Base-by-base conservation (phyloP, 345 rosid genomes). In the Heritiera fomes region DNA sequence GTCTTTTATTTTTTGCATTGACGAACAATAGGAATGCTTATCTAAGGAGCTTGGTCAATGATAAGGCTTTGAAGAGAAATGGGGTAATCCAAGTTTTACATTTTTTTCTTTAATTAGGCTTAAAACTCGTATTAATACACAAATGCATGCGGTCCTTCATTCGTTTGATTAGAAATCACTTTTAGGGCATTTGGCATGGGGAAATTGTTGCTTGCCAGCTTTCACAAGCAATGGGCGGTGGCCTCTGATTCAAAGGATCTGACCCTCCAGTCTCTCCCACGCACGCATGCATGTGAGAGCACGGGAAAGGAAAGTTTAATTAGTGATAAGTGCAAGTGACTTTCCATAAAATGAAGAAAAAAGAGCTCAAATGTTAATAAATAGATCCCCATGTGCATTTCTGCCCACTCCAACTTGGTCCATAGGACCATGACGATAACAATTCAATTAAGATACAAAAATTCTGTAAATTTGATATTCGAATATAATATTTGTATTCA, bases 191-290 rank as follows among this genome's bases (percentile, higher is more conserved):
- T 47, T 32, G 62, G 13, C 61, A 0, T 0, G 32, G 61, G 20
- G 61, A 10, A 50, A 58, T 20, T 11, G 52, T 58, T 13, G n/a
- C 52, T 32, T 56, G 40, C 50, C 79, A 76, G 28, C 71, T 46
- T 74, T 74, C 34, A 30, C 58, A 70, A 70, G 10, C 52, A 9
- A 41, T 15, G 56, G 59, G 74, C 58, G 55, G 74, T 70, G 74
- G 38, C 45, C 56, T 20, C 56, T 20, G 73, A 69, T 23, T n/a
- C 74, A 70, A 49, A 23, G 49, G 59, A 2, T 18, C 66, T 11
- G 0, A 47, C 8, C 32, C 73, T 6, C 32, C 10, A 67, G 4
- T 43, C 73, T 69, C 8, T 14, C 8, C 14, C 70, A 61, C 20
- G 15, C 74, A 47, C 12, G 41, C 52, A 8, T 12, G 68, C 77